These are phyloP conservation scores for Austroboletus novae-zelandiae DNA, from an alignment of 1,284 basidiomycete species.

Conservation along the genomic window DNA sequence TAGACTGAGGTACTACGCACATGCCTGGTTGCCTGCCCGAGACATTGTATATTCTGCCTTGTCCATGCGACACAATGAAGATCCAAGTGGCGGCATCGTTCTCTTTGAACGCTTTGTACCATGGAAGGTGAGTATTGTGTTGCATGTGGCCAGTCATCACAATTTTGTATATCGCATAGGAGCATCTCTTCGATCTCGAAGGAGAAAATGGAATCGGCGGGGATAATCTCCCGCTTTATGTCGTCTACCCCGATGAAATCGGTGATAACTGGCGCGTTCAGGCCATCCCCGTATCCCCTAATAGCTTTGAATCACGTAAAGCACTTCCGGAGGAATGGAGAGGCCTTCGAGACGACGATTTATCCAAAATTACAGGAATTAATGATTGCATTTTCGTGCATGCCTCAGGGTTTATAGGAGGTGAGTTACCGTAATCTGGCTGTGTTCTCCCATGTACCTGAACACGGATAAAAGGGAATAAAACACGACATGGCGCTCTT, in stretches of 20 bases:
- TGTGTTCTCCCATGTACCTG: conserved; percentile 7
- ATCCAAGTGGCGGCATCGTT: conserved; percentile 77
- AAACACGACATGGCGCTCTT: conserved; percentile 86
- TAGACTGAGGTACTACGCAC: conserved; percentile 79
- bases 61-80: conserved; percentile 56
- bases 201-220: conserved; percentile 44
- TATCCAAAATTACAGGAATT: conserved; percentile 77
- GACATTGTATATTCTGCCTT: conserved; percentile 77
- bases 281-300: conserved; percentile 80
- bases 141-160: not conserved
- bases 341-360: conserved; percentile 82
- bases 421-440: conserved; percentile 40
- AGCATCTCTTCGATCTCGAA: conserved; percentile 91
- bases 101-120: conserved; percentile 80
- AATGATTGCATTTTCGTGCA: conserved; percentile 90
- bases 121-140: conserved; percentile 66
- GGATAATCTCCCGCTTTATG: conserved; percentile 68
- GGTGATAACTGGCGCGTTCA: conserved; percentile 89
- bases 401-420: conserved; percentile 95
- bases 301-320: conserved; percentile 90
- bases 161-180: conserved; percentile 44
- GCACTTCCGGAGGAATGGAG: conserved; percentile 93
- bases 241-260: conserved; percentile 88
- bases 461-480: conserved; percentile 61
- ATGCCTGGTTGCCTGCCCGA: conserved; percentile 92